Conservation (phyloP, 176 grass and related monocot genomes). For the Rhynchospora pubera region DNA sequence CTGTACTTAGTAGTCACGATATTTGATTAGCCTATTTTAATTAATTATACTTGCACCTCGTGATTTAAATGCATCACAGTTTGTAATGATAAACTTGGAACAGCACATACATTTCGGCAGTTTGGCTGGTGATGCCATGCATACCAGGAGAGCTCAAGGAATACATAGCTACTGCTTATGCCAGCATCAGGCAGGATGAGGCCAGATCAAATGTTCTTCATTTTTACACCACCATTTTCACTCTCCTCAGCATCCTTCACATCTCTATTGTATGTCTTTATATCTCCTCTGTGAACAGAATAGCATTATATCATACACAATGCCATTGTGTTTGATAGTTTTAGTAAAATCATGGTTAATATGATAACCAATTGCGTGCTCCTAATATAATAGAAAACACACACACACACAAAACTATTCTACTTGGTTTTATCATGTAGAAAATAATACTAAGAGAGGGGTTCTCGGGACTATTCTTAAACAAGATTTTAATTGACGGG, state of each 20-base stretch:
- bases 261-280: constrained; percentile 86
- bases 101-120: constrained; percentile 97
- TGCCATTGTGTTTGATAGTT: not conserved
- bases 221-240: constrained; percentile 91
- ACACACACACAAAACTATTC: not conserved
- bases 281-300: not conserved
- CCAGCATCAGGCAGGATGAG: constrained; percentile 98
- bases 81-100: not conserved
- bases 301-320: not conserved
- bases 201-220: constrained; percentile 95
- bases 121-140: constrained; percentile 68
- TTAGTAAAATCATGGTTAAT: not conserved
- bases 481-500: not conserved
- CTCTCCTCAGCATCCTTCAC: constrained; percentile 89
- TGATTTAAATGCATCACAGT: not conserved
- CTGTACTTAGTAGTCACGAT: constrained; percentile 65
- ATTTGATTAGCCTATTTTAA: not conserved
- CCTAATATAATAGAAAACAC: not conserved
- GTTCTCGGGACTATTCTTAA: not conserved
- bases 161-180: constrained; percentile 94
- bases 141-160: constrained; percentile 86
- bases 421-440: not conserved
- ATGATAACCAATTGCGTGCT: not conserved
- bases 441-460: not conserved
- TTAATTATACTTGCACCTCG: constrained; percentile 6